Conservation (phyloP, 805 yeast genomes). For the Suhomyces xylopsoci region DNA sequence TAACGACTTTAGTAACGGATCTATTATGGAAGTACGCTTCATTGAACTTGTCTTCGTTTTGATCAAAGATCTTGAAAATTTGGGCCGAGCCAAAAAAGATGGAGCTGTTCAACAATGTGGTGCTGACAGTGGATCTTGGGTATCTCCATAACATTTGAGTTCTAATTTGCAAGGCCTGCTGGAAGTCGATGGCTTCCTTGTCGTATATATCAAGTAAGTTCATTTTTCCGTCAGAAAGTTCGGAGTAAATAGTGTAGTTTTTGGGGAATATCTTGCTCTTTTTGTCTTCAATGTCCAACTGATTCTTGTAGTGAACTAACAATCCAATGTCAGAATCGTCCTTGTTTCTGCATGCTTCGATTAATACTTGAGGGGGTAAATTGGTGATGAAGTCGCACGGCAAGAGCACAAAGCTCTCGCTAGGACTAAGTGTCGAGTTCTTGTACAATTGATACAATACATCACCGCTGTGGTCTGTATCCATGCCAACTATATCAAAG, state of each 20-base stretch:
- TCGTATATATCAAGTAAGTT: constrained; percentile 70
- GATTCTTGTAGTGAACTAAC: constrained; percentile 72
- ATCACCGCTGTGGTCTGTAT: constrained; percentile 60
- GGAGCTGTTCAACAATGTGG: constrained; percentile 68
- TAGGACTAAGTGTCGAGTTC: constrained; percentile 35
- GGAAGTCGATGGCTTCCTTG: constrained; percentile 62
- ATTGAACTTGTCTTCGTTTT: constrained; percentile 29
- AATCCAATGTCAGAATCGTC: constrained; percentile 67
- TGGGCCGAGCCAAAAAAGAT: constrained; percentile 50
- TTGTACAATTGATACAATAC: constrained; percentile 49
- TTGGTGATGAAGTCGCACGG: constrained; percentile 96
- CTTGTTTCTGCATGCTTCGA: constrained; percentile 78
- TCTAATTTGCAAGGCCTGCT: constrained; percentile 71
- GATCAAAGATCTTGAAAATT: constrained; percentile 49
- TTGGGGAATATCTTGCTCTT: constrained; percentile 56
- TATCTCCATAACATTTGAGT: constrained; percentile 88
- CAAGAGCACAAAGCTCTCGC: constrained; percentile 59
- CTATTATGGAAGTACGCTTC: constrained; percentile 42
- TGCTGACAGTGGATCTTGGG: constrained; percentile 75
- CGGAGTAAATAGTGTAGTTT: constrained; percentile 65
- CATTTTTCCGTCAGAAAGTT: constrained; percentile 40
- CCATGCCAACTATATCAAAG: constrained; percentile 29
- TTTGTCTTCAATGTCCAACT: constrained; percentile 73
- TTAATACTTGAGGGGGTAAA: constrained; percentile 82
- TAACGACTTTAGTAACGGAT: constrained; percentile 63